Conservation (phyloP, 257 asterid species). For the Linderniella brevidens region DNA sequence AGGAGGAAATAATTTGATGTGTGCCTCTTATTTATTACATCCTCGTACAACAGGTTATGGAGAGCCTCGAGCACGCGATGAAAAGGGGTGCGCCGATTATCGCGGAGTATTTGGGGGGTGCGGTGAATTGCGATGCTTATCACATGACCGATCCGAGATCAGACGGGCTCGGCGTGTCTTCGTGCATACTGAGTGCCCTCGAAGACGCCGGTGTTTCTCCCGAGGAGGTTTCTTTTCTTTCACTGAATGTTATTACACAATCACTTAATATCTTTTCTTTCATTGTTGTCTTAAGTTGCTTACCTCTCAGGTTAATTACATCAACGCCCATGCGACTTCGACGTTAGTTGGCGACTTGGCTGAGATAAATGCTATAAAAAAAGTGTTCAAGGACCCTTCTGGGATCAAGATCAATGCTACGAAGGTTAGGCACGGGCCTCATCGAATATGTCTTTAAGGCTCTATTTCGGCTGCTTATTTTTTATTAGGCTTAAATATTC, state of each 20-base stretch:
- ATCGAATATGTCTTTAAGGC: too few species aligned
- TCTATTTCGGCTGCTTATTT: too few species aligned
- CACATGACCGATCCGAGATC: conserved; percentile 95
- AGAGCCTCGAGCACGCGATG: conserved; percentile 91
- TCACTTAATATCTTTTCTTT: too few species aligned
- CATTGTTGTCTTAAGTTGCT: too few species aligned
- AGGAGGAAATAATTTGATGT: too few species aligned
- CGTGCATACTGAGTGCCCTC: conserved; percentile 64
- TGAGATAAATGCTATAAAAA: conserved; percentile 36
- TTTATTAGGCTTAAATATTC: too few species aligned
- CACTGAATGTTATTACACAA: too few species aligned
- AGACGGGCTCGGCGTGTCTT: conserved; percentile 93
- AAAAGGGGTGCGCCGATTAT: conserved; percentile 80
- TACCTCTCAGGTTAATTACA: conserved; percentile 57
- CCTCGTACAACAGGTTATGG: conserved; percentile 48
- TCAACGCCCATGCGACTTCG: conserved; percentile 52
- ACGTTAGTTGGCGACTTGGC: conserved; percentile 46
- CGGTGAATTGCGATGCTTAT: conserved; percentile 83
- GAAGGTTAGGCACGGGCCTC: conserved; percentile 58
- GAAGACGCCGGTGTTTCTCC: conserved; percentile 83
- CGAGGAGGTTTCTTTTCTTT: conserved; percentile 56
- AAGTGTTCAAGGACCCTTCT: conserved; percentile 42
- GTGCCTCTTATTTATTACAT: too few species aligned
- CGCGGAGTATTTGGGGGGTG: conserved; percentile 92
- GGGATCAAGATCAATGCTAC: conserved; percentile 62